Evolutionary conservation across 495 filamentous ascomycete species (phyloP), one percentile per base, ranked within the genome.

Genomic region (Penicillium coffeae): DNA sequence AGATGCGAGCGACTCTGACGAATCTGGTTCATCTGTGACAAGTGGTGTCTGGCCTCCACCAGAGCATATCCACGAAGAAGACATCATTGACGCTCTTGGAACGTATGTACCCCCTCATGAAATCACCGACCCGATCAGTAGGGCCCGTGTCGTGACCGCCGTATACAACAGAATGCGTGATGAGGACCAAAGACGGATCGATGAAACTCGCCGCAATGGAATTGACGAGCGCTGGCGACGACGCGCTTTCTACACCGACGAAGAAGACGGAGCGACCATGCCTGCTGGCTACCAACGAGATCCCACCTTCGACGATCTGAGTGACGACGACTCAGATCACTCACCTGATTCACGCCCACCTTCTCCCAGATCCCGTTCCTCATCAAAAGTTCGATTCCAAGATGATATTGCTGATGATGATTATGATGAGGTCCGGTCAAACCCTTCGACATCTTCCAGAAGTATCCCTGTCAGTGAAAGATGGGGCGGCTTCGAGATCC

Each of bases 401-500:
- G 89, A 92, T 60, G 85, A 90, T 47, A 68, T 76, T 19, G 58
- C 61, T 6, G 74, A 78, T 22, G 74, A 78, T 22, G 87, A 90
- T 52, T 82, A 90, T 52, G 82, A 81, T 51, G 87, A 90, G 38
- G 80, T 80, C 15, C 73, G 85, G 14, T 91, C 88, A 18, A 89
- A 88, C 58, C 82, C 79, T 5, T 92, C 88, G 18, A 89, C 86
- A 1, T 90, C 88, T 5, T 91, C 86, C 12, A 76, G 87, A 30
- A 87, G 83, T 56, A 80, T 87, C n/a, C 82, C 87, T 18, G 63
- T 81, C 36, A 74, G 76, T 7, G 87, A 93, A 62, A 75, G 89
- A 32, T 91, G 87, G 88, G 89, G 83, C 30, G 88, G 83, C 8
- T 87, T 88, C 57, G 88, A 90, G 51, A 85, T 89, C 10, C 86